These are phyloP conservation scores for Cochlearia excelsa DNA, from an alignment of 345 rosid species.

Conservation along the genomic window DNA sequence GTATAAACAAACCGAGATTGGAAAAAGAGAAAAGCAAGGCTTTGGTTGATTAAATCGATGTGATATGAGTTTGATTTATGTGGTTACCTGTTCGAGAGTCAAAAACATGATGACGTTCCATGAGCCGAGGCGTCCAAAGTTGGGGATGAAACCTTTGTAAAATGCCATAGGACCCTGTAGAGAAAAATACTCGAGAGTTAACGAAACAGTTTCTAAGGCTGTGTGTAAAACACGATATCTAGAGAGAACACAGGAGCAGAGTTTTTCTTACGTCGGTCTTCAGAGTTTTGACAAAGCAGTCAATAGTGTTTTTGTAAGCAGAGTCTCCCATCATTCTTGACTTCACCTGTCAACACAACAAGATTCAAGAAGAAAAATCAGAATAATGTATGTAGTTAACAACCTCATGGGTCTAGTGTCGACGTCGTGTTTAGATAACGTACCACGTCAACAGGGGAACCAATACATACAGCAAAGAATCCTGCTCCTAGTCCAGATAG, in stretches of 20 bases:
- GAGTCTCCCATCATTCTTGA: constrained; percentile 99
- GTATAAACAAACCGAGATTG: constrained; percentile 4
- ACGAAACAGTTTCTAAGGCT: neutral
- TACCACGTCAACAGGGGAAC: constrained; percentile 99
- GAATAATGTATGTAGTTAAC: neutral
- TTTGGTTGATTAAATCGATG: neutral
- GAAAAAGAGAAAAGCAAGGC: neutral
- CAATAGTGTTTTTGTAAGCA: constrained; percentile 82
- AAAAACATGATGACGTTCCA: constrained; percentile 98
- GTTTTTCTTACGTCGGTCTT: constrained; percentile 69
- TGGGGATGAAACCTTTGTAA: constrained; percentile 91
- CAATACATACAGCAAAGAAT: constrained; percentile 92
- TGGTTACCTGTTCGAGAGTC: constrained; percentile 85
- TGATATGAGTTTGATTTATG: neutral
- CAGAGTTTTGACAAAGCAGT: constrained; percentile 86
- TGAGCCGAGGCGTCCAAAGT: constrained; percentile 93
- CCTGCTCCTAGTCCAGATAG: constrained; percentile 95
- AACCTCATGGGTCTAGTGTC: constrained; percentile 5
- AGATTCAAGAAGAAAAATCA: constrained; percentile 13
- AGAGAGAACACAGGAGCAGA: constrained; percentile 20
- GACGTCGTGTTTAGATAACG: constrained; percentile 28
- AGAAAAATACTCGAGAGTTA: neutral
- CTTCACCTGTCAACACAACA: constrained; percentile 60
- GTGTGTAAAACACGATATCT: neutral
- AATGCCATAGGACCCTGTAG: constrained; percentile 84